Conservation (phyloP, 2,329 filamentous ascomycete genomes). For the Trichoderma asperellum region DNA sequence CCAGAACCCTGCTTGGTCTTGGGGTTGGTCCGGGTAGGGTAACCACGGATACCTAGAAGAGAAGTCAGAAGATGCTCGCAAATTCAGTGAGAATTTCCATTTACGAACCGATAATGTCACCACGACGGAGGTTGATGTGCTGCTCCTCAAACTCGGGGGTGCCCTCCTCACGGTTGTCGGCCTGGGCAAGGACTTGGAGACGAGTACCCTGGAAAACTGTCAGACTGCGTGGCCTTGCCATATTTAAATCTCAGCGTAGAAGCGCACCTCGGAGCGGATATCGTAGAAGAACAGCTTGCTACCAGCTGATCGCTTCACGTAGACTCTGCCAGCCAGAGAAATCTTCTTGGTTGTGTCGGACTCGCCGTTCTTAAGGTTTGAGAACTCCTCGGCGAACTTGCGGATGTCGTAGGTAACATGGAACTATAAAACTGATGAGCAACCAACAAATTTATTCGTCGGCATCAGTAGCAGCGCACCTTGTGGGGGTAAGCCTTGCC, state of each 20-base stretch:
- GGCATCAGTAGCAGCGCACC: slow-evolving; percentile 37
- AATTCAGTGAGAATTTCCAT: slow-evolving; percentile 33
- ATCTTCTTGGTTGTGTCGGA: slow-evolving; percentile 74
- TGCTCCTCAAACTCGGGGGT: slow-evolving; percentile 77
- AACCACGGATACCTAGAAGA: slow-evolving; percentile 38
- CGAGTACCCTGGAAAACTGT: slow-evolving; percentile 55
- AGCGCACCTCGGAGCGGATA: slow-evolving; percentile 44
- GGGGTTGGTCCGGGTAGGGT: slow-evolving; percentile 69
- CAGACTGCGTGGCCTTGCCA: background rate
- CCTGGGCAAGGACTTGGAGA: slow-evolving; percentile 91
- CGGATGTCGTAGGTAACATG: slow-evolving; percentile 80
- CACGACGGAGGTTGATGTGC: slow-evolving; percentile 85
- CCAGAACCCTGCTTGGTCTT: slow-evolving; percentile 85
- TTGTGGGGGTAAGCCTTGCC: slow-evolving; percentile 77
- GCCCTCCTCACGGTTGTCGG: slow-evolving; percentile 72
- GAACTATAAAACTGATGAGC: slow-evolving; percentile 56
- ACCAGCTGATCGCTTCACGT: slow-evolving; percentile 81
- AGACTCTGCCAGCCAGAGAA: slow-evolving; percentile 82
- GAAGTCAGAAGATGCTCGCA: background rate
- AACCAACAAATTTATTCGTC: background rate
- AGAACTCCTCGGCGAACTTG: slow-evolving; percentile 78
- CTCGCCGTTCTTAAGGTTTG: slow-evolving; percentile 86
- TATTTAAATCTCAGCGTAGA: background rate
- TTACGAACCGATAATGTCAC: slow-evolving; percentile 78
- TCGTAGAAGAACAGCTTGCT: slow-evolving; percentile 93